phyloP scores from a whole-genome alignment of 2,329 filamentous ascomycete species.

The Talaromyces marneffei region DNA sequence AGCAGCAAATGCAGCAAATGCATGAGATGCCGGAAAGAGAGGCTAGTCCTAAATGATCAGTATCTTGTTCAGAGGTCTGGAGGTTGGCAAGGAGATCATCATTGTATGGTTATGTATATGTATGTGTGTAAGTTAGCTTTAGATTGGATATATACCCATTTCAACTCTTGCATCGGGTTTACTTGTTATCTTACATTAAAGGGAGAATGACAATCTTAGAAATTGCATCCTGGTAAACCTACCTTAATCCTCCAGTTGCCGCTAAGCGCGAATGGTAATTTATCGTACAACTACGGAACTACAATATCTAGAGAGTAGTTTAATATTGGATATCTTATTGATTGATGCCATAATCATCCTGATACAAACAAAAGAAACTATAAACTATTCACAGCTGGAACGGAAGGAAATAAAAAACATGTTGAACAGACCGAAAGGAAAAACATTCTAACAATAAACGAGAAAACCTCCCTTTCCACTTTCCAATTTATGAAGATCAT shows the following conservation, averaged over 20 bases:
- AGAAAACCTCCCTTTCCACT: conserved; percentile 14
- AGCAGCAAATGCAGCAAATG: not conserved
- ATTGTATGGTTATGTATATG: conserved; percentile 5
- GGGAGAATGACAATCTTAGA: no score
- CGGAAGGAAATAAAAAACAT: conserved; percentile 5
- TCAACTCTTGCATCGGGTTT: not conserved
- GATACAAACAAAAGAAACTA: not conserved
- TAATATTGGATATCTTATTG: not conserved
- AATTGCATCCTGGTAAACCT: not conserved
- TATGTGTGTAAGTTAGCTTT: not conserved
- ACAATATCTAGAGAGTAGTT: not conserved
- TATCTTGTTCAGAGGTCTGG: not conserved
- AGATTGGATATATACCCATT: conserved; percentile 5
- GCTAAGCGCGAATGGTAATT: no score
- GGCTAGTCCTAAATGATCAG: not conserved
- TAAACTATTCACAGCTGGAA: conserved; percentile 14
- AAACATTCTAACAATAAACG: conserved; percentile 20
- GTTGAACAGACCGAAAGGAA: conserved; percentile 16
- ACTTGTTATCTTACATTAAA: no score
- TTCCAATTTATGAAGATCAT: conserved; percentile 5
- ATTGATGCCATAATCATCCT: not conserved
- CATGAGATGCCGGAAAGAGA: not conserved
- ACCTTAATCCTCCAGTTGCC: no score
- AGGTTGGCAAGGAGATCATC: not conserved
- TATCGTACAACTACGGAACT: no score